Conservation (phyloP, 352 stramenopile species). For the Phytopythium aichiense region DNA sequence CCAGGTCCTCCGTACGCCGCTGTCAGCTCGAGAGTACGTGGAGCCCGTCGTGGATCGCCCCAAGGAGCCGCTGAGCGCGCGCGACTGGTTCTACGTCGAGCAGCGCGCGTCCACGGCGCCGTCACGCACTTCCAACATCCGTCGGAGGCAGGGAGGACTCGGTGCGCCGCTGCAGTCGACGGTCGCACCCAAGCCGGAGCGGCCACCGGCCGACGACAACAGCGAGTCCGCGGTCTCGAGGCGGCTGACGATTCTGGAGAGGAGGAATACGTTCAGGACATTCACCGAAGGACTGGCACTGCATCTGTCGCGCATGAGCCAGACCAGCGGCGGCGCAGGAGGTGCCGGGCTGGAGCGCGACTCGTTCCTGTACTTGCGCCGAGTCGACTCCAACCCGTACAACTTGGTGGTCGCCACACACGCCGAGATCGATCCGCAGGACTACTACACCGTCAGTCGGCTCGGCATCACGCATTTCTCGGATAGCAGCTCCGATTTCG, state of each 20-base stretch:
- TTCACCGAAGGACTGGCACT: constrained; percentile 57
- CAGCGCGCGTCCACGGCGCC: constrained; percentile 41
- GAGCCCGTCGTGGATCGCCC: background rate
- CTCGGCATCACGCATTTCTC: constrained; percentile 89
- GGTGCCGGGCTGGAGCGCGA: constrained; percentile 18
- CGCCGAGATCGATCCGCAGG: constrained; percentile 52
- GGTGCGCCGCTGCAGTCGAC: background rate
- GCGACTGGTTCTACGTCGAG: constrained; percentile 58
- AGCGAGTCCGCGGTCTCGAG: background rate
- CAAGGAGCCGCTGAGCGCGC: constrained; percentile 52
- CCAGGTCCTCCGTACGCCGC: constrained; percentile 6
- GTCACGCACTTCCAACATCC: background rate
- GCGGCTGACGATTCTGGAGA: constrained; percentile 27
- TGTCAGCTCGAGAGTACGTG: constrained; percentile 14
- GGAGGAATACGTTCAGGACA: constrained; percentile 44
- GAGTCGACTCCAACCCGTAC: constrained; percentile 76
- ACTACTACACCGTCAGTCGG: constrained; percentile 91
- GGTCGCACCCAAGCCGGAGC: background rate
- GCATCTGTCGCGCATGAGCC: constrained; percentile 17
- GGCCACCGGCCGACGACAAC: background rate
- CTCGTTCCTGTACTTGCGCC: constrained; percentile 73
- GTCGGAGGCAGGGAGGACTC: background rate
- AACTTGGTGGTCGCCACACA: constrained; percentile 65
- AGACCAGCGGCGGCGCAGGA: background rate
- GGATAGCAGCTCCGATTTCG: constrained; percentile 80